Conservation (phyloP, 805 yeast genomes). For the Myxozyma udenii region DNA sequence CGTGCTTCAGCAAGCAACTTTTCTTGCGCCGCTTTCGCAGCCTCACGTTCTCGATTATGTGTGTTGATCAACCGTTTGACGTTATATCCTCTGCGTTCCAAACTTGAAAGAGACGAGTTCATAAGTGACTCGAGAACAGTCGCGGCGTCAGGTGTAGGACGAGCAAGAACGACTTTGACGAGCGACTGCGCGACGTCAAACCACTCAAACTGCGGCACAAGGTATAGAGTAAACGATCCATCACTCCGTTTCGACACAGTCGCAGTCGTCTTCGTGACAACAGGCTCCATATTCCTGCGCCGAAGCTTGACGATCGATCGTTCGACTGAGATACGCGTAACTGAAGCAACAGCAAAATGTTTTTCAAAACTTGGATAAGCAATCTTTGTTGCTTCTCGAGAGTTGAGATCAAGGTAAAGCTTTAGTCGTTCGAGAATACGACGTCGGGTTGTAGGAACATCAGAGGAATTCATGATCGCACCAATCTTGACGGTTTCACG, state of each 20-base stretch:
- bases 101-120: conserved; percentile 33
- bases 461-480: conserved; percentile 17
- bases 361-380: conserved; percentile 18
- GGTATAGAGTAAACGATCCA: conserved; percentile 24
- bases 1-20: conserved; percentile 19
- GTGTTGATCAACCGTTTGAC: conserved; percentile 37
- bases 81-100: conserved; percentile 42
- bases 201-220: conserved; percentile 38
- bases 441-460: conserved; percentile 20
- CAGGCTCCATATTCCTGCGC: conserved; percentile 13
- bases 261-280: conserved; percentile 31
- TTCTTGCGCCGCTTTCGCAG: conserved; percentile 10
- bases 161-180: conserved; percentile 32
- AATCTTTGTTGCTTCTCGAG: conserved; percentile 5
- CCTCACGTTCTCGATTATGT: conserved; percentile 30
- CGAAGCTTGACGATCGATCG: conserved; percentile 24
- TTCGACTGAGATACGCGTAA: conserved; percentile 32
- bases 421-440: conserved; percentile 37
- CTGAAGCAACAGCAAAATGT: conserved; percentile 31
- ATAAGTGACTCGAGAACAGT: conserved; percentile 41
- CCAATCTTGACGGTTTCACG: conserved; percentile 36
- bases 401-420: conserved; percentile 31
- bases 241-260: conserved; percentile 17
- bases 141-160: conserved; percentile 41
- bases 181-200: conserved; percentile 40